phyloP scores from a whole-genome alignment of 768 basidiomycete genomes.

The Panus rudis region DNA sequence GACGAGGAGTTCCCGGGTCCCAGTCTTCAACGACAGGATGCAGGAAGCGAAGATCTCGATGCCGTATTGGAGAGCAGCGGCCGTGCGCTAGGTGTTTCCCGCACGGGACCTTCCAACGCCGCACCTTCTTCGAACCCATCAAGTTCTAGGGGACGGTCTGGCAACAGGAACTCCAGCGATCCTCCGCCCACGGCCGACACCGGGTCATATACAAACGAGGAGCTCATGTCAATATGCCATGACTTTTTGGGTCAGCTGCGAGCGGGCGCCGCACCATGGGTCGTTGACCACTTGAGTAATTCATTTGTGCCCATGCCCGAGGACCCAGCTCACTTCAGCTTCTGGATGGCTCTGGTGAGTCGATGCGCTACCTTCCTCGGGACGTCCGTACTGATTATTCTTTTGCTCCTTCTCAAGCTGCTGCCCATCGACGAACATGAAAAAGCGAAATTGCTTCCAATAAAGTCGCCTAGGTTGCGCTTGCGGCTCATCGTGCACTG shows the following conservation, averaged over 20 bases:
- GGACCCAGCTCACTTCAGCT: slow-evolving; percentile 69
- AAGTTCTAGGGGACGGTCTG: background rate
- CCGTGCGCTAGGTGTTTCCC: background rate
- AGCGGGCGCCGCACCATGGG: slow-evolving; percentile 86
- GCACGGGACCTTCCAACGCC: background rate
- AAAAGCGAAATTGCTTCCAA: slow-evolving; percentile 80
- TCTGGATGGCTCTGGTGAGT: slow-evolving; percentile 78
- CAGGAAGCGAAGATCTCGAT: slow-evolving; percentile 3
- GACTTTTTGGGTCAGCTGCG: slow-evolving; percentile 55
- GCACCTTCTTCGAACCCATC: background rate
- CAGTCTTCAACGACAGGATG: too few species aligned
- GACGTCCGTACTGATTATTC: background rate
- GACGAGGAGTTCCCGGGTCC: slow-evolving; percentile 12
- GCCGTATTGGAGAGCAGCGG: slow-evolving; percentile 3
- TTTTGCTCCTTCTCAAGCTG: slow-evolving; percentile 28
- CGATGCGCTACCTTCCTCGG: background rate
- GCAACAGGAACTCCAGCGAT: background rate
- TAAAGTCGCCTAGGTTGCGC: slow-evolving; percentile 70
- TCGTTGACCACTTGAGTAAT: slow-evolving; percentile 77
- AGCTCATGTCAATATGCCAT: slow-evolving; percentile 47
- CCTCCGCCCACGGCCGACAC: slow-evolving; percentile 1
- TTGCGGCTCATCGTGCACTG: slow-evolving; percentile 86
- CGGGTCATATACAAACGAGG: slow-evolving; percentile 18
- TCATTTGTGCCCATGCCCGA: slow-evolving; percentile 72
- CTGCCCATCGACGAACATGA: slow-evolving; percentile 89